A percentile compares a stretch with the other conserved stretches of the same genome.
Evolutionary conservation across 1,284 basidiomycete genomes (phyloP).

Genomic region (Ceratobasidium theobromae): DNA sequence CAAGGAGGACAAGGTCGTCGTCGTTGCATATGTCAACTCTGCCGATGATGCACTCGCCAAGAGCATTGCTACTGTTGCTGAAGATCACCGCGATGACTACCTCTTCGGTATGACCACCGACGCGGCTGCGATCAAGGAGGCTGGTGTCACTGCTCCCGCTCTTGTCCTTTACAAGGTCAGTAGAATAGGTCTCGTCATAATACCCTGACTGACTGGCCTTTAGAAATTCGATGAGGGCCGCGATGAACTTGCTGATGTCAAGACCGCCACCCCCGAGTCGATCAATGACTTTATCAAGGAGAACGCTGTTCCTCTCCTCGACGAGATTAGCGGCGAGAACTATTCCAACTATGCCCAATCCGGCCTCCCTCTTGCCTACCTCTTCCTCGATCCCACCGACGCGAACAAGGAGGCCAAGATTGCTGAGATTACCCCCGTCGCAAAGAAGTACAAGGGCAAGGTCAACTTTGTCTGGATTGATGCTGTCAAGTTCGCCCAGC

Average conservation of each 20-base stretch:
- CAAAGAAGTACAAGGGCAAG: conserved; percentile 79
- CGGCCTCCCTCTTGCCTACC: conserved; percentile 87
- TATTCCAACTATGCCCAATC: conserved; percentile 84
- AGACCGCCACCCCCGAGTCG: conserved; percentile 59
- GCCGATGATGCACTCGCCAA: conserved; percentile 65
- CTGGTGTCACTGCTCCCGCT: conserved; percentile 76
- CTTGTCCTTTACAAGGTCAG: conserved; percentile 83
- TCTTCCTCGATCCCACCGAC: conserved; percentile 85
- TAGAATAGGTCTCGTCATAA: background rate
- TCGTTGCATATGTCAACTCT: conserved; percentile 79
- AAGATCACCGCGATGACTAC: conserved; percentile 87
- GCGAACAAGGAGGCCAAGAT: conserved; percentile 63
- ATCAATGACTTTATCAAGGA: conserved; percentile 79
- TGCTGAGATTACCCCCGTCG: conserved; percentile 72
- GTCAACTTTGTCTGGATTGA: conserved; percentile 99
- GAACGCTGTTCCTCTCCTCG: conserved; percentile 86
- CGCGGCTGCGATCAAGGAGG: conserved; percentile 63
- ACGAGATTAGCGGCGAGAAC: conserved; percentile 94
- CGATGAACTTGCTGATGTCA: conserved; percentile 67
- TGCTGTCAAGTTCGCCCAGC: conserved; percentile 90
- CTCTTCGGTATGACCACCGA: conserved; percentile 88
- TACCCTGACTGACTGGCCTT: conserved; percentile 11
- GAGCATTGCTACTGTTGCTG: conserved; percentile 78
- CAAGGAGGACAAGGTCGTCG: conserved; percentile 87
- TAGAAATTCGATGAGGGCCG: conserved; percentile 80